phyloP scores from a whole-genome alignment of 2,329 filamentous ascomycete genomes.

The Ascochyta fabae region DNA sequence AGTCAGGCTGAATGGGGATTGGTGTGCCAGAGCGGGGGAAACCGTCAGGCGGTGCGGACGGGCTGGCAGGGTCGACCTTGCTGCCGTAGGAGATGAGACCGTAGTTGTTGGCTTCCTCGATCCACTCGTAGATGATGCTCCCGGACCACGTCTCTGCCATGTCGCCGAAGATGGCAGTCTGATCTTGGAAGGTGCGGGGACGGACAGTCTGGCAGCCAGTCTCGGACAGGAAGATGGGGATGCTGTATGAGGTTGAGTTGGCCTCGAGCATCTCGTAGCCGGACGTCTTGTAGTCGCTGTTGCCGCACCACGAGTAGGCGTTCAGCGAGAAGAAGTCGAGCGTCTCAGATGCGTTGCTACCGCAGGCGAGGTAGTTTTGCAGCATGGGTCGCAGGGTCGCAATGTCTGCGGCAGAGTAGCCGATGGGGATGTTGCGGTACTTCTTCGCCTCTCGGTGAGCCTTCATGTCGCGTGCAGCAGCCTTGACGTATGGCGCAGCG shows the following conservation, averaged over 20 bases:
- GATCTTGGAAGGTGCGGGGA: slow-evolving; percentile 72
- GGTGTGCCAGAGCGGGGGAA: slow-evolving; percentile 76
- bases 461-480: slow-evolving; percentile 81
- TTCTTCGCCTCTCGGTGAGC: slow-evolving; percentile 75
- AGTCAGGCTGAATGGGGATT: slow-evolving; percentile 76
- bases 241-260: slow-evolving; percentile 70
- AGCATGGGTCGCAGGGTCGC: slow-evolving; percentile 69
- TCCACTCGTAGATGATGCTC: slow-evolving; percentile 89
- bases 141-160: slow-evolving; percentile 79
- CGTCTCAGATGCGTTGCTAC: slow-evolving; percentile 68
- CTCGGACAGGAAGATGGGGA: slow-evolving; percentile 74
- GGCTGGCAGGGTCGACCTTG: slow-evolving; percentile 56
- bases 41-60: slow-evolving; percentile 64
- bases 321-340: slow-evolving; percentile 88
- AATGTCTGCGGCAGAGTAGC: slow-evolving; percentile 88
- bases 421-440: slow-evolving; percentile 82
- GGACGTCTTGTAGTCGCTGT: slow-evolving; percentile 61
- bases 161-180: slow-evolving; percentile 77
- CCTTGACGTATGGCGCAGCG: slow-evolving; percentile 83
- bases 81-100: slow-evolving; percentile 79
- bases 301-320: slow-evolving; percentile 71
- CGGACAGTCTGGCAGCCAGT: slow-evolving; percentile 77
- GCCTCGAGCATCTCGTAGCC: slow-evolving; percentile 74
- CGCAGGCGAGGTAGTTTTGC: slow-evolving; percentile 80
- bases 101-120: slow-evolving; percentile 82